Percentiles rank a stretch among this genome's conserved stretches.
Evolutionary conservation across 768 basidiomycete species (phyloP).

Genomic region (Fomitopsis pulvina): DNA sequence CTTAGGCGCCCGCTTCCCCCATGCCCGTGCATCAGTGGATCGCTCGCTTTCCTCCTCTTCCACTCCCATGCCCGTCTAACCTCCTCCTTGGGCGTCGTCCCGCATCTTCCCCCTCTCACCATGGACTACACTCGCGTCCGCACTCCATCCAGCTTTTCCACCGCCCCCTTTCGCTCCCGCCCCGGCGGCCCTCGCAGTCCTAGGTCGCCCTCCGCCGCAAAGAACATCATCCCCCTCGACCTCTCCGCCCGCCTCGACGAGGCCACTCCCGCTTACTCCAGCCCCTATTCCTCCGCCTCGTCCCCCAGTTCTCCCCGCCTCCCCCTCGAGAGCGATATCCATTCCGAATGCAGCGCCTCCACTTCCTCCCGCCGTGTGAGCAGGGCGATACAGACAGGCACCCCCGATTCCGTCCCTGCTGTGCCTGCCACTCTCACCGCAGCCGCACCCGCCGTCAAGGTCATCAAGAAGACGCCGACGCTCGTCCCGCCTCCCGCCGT

Average conservation of each 20-base stretch:
- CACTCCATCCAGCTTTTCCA: conserved; percentile 9
- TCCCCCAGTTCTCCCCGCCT: conserved; percentile 5
- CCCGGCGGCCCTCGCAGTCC: conserved; percentile 17
- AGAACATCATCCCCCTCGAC: conserved; percentile 14
- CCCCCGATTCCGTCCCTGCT: not conserved
- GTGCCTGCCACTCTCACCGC: conserved; percentile 9
- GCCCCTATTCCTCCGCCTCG: conserved; percentile 5
- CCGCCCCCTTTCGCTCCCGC: conserved; percentile 8
- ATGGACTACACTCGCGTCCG: not conserved
- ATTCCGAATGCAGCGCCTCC: conserved; percentile 4
- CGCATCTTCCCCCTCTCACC: not conserved
- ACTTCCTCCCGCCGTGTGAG: conserved; percentile 2
- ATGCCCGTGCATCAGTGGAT: conserved; percentile 1
- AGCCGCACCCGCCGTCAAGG: conserved; percentile 13
- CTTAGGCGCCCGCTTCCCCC: not conserved
- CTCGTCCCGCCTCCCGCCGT: conserved; percentile 45
- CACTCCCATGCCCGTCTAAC: conserved; percentile 3
- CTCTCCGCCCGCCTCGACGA: conserved; percentile 13
- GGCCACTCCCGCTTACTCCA: conserved; percentile 6
- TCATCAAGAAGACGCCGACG: conserved; percentile 20
- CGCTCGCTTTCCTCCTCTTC: not conserved
- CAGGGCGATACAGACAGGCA: conserved; percentile 10
- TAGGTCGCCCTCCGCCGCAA: conserved; percentile 6
- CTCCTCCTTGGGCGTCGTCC: not conserved
- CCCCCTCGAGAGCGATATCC: not conserved